phyloP scores from a whole-genome alignment of 495 filamentous ascomycete species.

The Penicillium psychrofluorescens region DNA sequence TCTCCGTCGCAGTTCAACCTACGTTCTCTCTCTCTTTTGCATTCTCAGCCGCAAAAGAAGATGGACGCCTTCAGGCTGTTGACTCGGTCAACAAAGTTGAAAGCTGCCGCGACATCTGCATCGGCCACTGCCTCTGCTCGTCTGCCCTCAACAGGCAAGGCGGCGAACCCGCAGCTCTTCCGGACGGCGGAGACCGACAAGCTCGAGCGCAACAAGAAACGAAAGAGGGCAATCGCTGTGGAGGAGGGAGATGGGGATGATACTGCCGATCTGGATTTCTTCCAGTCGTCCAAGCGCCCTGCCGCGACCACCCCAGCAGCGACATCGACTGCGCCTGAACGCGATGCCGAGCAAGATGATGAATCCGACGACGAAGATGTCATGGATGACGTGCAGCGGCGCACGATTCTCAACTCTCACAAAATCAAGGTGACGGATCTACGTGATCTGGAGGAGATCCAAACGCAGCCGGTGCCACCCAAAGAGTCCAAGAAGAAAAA shows the following conservation, averaged over 20 bases:
- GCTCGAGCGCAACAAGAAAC: slow-evolving; percentile 29
- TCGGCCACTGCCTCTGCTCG: slow-evolving; percentile 14
- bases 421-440: slow-evolving; percentile 80
- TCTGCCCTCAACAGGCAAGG: slow-evolving; percentile 43
- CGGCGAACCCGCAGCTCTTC: slow-evolving; percentile 49
- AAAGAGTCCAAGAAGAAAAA: slow-evolving; percentile 47
- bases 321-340: slow-evolving; percentile 4
- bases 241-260: slow-evolving; percentile 16
- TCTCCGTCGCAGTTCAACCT: not conserved
- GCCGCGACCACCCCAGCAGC: slow-evolving; percentile 9
- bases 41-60: slow-evolving; percentile 3
- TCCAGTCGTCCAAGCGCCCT: slow-evolving; percentile 23
- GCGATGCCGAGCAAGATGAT: slow-evolving; percentile 14
- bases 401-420: slow-evolving; percentile 69
- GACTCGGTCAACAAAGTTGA: slow-evolving; percentile 47
- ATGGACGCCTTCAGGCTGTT: slow-evolving; percentile 52
- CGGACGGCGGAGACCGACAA: slow-evolving; percentile 27
- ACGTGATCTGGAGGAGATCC: slow-evolving; percentile 35
- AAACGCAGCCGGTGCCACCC: slow-evolving; percentile 26
- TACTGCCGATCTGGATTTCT: slow-evolving; percentile 30
- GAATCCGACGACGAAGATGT: slow-evolving; percentile 21
- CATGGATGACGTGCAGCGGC: slow-evolving; percentile 58
- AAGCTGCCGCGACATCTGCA: slow-evolving; percentile 19
- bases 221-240: slow-evolving; percentile 22
- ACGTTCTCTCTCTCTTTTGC: slow-evolving; percentile 16